A percentile compares a stretch with the other conserved stretches of the same genome.
These are phyloP conservation scores for Aspergillus hortae DNA, from an alignment of 2,329 filamentous ascomycete genomes.

Conservation along the genomic window DNA sequence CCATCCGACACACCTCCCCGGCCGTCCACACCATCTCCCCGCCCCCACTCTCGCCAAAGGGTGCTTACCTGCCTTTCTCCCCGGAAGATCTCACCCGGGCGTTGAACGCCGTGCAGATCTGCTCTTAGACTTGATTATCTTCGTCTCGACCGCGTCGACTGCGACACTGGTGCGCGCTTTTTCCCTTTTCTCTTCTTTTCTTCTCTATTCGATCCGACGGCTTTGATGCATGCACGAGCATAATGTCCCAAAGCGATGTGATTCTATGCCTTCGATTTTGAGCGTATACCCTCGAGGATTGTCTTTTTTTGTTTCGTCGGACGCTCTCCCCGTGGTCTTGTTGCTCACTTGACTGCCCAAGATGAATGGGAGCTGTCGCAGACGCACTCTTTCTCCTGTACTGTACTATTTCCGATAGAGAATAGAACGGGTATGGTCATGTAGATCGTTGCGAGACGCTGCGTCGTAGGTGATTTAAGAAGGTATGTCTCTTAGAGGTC, in stretches of 20 bases:
- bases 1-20: slow-evolving; percentile 30
- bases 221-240: slow-evolving; percentile 12
- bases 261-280: slow-evolving; percentile 19
- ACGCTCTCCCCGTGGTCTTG: background rate
- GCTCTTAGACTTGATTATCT: slow-evolving; percentile 10
- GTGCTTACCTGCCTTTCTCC: slow-evolving; percentile 28
- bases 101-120: slow-evolving; percentile 35
- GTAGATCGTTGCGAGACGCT: background rate
- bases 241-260: slow-evolving; percentile 10
- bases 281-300: slow-evolving; percentile 27
- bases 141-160: slow-evolving; percentile 9
- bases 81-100: slow-evolving; percentile 36
- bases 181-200: background rate
- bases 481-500: too few relatives aligned
- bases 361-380: background rate
- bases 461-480: too few relatives aligned
- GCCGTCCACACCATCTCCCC: slow-evolving; percentile 25
- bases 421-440: background rate
- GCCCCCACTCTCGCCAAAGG: slow-evolving; percentile 20
- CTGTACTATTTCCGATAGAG: background rate
- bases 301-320: slow-evolving; percentile 1
- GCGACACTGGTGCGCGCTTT: slow-evolving; percentile 8
- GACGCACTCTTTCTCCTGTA: background rate
- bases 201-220: background rate
- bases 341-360: too few relatives aligned